Percentiles rank a stretch among this genome's conserved stretches.
These are phyloP conservation scores for Datisca glomerata DNA, from an alignment of 306 rosid genomes.

Conservation along the genomic window DNA sequence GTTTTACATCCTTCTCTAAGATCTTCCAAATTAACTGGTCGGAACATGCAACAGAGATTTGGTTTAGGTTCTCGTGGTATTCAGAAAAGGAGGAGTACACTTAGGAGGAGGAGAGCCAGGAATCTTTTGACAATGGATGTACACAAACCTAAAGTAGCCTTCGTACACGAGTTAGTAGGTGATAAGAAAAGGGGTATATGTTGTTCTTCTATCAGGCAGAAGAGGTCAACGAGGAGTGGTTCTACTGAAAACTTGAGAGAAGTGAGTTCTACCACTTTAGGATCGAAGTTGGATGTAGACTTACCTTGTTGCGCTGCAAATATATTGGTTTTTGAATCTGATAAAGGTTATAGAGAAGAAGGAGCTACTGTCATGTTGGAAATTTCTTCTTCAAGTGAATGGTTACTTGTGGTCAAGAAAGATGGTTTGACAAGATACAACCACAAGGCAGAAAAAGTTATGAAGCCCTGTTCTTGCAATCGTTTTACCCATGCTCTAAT, in stretches of 20 bases:
- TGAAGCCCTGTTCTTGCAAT: slow-evolving; percentile 41
- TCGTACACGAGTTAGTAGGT: slow-evolving; percentile 24
- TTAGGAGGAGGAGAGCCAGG: slow-evolving; percentile 38
- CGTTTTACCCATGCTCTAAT: slow-evolving; percentile 38
- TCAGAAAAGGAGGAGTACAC: slow-evolving; percentile 41
- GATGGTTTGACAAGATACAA: slow-evolving; percentile 36
- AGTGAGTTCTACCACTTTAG: slow-evolving; percentile 14
- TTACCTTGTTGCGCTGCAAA: slow-evolving; percentile 38
- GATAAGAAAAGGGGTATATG: slow-evolving; percentile 25
- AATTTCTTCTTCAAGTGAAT: slow-evolving; percentile 34
- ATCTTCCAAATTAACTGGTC: slow-evolving; percentile 28
- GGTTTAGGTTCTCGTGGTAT: slow-evolving; percentile 24
- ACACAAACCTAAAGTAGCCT: slow-evolving; percentile 23
- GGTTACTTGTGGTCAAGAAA: slow-evolving; percentile 55
- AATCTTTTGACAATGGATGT: slow-evolving; percentile 21
- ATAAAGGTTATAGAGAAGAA: slow-evolving; percentile 43
- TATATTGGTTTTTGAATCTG: slow-evolving; percentile 42
- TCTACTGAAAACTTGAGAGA: slow-evolving; percentile 19
- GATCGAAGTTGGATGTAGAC: slow-evolving; percentile 15
- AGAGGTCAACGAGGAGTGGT: slow-evolving; percentile 19
- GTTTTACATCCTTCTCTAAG: slow-evolving; percentile 16
- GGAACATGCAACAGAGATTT: slow-evolving; percentile 25
- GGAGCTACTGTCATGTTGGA: slow-evolving; percentile 40
- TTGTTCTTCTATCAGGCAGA: slow-evolving; percentile 21
- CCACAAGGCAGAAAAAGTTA: slow-evolving; percentile 44